A percentile compares a stretch with the other conserved stretches of the same genome.
phyloP scores from a whole-genome alignment of 306 rosid genomes.

The Malus orientalis region DNA sequence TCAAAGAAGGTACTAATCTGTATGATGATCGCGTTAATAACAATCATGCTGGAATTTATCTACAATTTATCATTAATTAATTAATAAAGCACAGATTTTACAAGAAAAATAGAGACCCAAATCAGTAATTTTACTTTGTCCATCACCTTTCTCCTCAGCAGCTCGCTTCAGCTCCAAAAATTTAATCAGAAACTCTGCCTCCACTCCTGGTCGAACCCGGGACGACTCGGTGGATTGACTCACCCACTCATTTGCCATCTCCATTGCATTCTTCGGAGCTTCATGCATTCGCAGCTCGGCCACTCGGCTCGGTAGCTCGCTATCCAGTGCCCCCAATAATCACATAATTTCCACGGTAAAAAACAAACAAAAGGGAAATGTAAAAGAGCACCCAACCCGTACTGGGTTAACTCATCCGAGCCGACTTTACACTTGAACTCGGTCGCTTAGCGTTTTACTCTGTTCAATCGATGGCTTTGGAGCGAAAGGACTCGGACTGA shows the following conservation, averaged over 20 bases:
- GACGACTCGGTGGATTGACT: slow-evolving; percentile 60
- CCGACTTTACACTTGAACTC: background rate
- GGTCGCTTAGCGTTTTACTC: too few species aligned
- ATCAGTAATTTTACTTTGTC: background rate
- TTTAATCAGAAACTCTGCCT: background rate
- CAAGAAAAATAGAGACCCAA: background rate
- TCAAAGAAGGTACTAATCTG: background rate
- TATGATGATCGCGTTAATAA: background rate
- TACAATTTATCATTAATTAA: slow-evolving; percentile 31
- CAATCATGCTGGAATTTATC: slow-evolving; percentile 20
- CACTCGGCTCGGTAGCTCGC: background rate
- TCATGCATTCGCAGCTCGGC: background rate
- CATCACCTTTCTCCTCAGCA: background rate
- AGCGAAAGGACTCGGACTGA: slow-evolving; percentile 16
- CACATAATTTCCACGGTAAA: background rate
- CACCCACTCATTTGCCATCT: slow-evolving; percentile 60
- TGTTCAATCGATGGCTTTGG: background rate
- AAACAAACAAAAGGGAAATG: background rate
- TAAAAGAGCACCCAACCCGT: background rate
- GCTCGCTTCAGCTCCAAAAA: slow-evolving; percentile 8
- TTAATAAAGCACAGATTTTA: slow-evolving; percentile 33
- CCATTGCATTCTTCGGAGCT: slow-evolving; percentile 49
- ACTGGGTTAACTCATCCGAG: slow-evolving; percentile 22
- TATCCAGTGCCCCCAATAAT: background rate
- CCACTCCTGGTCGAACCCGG: slow-evolving; percentile 55